phyloP scores from a whole-genome alignment of 768 basidiomycete genomes.

The Boletellus ananas region DNA sequence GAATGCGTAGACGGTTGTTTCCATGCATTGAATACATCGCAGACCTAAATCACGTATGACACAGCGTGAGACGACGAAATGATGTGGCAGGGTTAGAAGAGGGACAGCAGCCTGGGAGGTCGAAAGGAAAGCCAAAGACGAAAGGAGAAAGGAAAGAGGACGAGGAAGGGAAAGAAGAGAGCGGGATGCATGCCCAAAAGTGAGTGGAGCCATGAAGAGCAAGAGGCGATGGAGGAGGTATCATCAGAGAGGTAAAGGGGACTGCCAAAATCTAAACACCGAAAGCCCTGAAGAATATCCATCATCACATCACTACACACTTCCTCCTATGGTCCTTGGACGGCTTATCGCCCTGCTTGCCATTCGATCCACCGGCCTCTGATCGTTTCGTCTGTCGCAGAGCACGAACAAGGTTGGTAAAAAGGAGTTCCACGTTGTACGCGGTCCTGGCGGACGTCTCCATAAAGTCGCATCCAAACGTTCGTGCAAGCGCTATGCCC shows the following conservation, averaged over 20 bases:
- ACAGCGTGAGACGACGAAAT: slow-evolving; percentile 36
- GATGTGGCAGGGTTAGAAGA: slow-evolving; percentile 31
- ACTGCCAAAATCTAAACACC: slow-evolving; percentile 59
- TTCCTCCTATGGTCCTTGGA: slow-evolving; percentile 48
- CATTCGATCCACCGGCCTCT: slow-evolving; percentile 46
- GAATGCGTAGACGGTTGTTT: slow-evolving; percentile 24
- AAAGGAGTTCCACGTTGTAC: slow-evolving; percentile 86
- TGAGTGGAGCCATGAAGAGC: slow-evolving; percentile 25
- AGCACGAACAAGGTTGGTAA: slow-evolving; percentile 81
- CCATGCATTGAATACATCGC: slow-evolving; percentile 37
- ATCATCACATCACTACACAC: slow-evolving; percentile 80
- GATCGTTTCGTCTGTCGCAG: slow-evolving; percentile 64
- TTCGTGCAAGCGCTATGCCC: slow-evolving; percentile 73
- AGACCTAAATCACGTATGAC: slow-evolving; percentile 40
- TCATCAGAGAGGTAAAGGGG: slow-evolving; percentile 73
- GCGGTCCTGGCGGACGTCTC: slow-evolving; percentile 97
- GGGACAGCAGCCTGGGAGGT: slow-evolving; percentile 31
- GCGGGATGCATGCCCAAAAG: slow-evolving; percentile 23
- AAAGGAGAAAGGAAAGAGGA: slow-evolving; percentile 15
- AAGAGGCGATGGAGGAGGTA: slow-evolving; percentile 56
- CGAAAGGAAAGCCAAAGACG: slow-evolving; percentile 20
- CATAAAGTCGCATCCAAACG: slow-evolving; percentile 89
- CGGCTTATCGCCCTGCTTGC: slow-evolving; percentile 37
- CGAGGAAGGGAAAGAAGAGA: slow-evolving; percentile 15
- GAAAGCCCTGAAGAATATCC: slow-evolving; percentile 56